Evolutionary conservation across 1,139 yeast genomes (phyloP).

Genomic region (Taphrina deformans): DNA sequence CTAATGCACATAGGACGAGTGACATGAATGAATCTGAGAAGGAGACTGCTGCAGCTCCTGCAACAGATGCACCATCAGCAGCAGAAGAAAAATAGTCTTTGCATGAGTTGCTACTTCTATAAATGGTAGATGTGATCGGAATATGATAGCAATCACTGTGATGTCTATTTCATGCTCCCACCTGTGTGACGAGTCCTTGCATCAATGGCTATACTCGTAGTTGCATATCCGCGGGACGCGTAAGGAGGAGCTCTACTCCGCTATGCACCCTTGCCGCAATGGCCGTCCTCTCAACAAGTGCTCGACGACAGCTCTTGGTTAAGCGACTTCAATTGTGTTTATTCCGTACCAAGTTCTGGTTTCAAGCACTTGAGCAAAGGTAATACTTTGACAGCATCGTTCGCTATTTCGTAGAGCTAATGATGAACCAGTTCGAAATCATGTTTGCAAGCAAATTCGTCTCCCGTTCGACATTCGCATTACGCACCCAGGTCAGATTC

Average conservation of each 20-base stretch:
- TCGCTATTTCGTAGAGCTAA: too few relatives aligned
- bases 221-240: not conserved
- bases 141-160: not conserved
- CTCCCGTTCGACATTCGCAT: not conserved
- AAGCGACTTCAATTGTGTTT: too few relatives aligned
- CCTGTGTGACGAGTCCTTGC: too few relatives aligned
- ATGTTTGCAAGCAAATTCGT: slow-evolving; percentile 10
- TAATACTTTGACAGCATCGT: too few relatives aligned
- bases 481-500: not conserved
- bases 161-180: not conserved
- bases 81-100: slow-evolving; percentile 21
- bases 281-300: too few relatives aligned
- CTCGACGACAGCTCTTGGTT: too few relatives aligned
- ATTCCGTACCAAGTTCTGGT: too few relatives aligned
- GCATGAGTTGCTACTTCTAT: slow-evolving; percentile 37
- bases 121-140: not conserved
- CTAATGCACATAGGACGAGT: slow-evolving; percentile 53
- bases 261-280: not conserved
- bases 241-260: not conserved
- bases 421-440: not conserved
- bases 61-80: slow-evolving; percentile 43
- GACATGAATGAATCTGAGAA: slow-evolving; percentile 64
- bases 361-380: too few relatives aligned
- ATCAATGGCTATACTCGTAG: too few relatives aligned
- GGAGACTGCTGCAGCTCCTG: slow-evolving; percentile 48